Conservation (phyloP, 192 early-diverging fungal genomes). For the Coemansia sp. region DNA sequence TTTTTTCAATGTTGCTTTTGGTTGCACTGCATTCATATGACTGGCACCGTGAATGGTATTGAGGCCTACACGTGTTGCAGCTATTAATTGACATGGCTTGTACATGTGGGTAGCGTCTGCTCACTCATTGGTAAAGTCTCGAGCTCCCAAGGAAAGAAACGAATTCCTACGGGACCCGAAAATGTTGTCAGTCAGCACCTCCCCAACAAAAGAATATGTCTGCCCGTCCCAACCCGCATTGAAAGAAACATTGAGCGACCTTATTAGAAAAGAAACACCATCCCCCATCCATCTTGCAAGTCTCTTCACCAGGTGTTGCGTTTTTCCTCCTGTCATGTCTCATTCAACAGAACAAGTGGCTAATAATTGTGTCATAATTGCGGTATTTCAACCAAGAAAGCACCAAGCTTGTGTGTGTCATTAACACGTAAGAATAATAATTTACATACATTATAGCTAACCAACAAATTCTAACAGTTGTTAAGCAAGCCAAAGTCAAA, state of each 20-base stretch:
- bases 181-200: background rate
- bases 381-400: background rate
- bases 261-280: background rate
- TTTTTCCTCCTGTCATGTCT: background rate
- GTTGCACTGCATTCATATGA: background rate
- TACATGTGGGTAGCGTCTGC: too few relatives aligned
- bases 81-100: too few relatives aligned
- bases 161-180: background rate
- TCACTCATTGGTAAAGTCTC: background rate
- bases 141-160: background rate
- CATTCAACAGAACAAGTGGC: background rate
- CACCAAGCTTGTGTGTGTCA: background rate
- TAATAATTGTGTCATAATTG: background rate
- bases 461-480: constrained; percentile 17
- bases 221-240: background rate
- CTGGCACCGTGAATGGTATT: background rate
- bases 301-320: background rate
- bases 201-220: background rate
- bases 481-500: constrained; percentile 33
- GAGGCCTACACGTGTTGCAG: background rate
- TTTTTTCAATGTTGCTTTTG: background rate
- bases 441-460: background rate
- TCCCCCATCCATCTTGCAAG: too few relatives aligned
- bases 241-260: background rate
- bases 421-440: background rate